Conservation (phyloP, 805 yeast genomes). For the Wickerhamomyces alni region DNA sequence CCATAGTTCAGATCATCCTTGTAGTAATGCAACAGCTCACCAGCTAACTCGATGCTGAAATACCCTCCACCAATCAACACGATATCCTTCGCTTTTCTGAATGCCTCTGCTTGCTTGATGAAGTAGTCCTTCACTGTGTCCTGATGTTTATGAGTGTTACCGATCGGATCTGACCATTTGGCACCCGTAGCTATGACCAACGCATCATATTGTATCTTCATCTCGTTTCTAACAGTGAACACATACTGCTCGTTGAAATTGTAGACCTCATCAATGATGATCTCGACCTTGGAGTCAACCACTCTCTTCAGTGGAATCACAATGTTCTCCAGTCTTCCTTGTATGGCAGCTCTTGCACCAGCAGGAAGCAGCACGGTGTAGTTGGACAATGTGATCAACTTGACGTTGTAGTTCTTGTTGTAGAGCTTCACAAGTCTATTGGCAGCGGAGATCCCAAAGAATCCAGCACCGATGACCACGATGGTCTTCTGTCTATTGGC, state of each 20-base stretch:
- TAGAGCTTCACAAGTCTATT: conserved; percentile 5
- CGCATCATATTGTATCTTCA: conserved; percentile 14
- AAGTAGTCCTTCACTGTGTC: conserved; percentile 12
- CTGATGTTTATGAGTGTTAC: conserved; percentile 10
- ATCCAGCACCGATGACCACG: conserved; percentile 2
- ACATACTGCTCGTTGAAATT: conserved; percentile 7
- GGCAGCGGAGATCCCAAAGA: conserved; percentile 13
- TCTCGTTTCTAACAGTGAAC: background rate
- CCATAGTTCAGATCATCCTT: conserved; percentile 9
- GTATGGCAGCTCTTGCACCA: conserved; percentile 7
- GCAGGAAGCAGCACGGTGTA: conserved; percentile 7
- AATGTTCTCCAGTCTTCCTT: conserved; percentile 3
- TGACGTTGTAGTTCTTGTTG: background rate
- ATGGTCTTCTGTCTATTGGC: background rate
- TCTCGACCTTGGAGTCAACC: conserved; percentile 11
- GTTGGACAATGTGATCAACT: conserved; percentile 9
- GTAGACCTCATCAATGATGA: conserved; percentile 13
- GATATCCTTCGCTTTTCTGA: conserved; percentile 21
- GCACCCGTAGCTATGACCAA: conserved; percentile 28
- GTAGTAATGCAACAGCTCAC: conserved; percentile 24
- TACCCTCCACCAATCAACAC: conserved; percentile 29
- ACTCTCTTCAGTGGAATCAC: conserved; percentile 4
- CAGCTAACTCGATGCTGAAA: conserved; percentile 25
- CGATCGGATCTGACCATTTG: conserved; percentile 23
- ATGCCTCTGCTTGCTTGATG: conserved; percentile 8